Conservation (phyloP, 202 grass and related monocot species). For the Setaria viridis region DNA sequence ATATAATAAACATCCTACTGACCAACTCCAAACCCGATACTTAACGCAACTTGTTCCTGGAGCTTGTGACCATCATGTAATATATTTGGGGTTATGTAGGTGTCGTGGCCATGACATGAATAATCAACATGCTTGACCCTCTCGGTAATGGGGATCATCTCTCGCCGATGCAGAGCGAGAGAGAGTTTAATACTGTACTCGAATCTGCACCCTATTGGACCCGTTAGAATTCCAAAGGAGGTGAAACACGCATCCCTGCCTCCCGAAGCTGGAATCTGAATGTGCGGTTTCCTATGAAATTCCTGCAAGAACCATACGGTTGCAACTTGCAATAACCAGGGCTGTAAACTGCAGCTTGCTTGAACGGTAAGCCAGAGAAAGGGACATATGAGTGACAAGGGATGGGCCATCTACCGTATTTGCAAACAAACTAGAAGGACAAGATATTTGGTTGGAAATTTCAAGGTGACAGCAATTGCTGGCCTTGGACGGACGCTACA, state of each 20-base stretch:
- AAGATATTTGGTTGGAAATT: neutral
- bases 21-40: conserved; percentile 12
- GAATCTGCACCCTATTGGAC: neutral
- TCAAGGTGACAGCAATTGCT: conserved; percentile 4
- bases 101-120: neutral
- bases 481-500: conserved; percentile 19
- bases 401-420: neutral
- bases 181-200: neutral
- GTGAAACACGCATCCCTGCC: neutral
- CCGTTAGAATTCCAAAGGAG: neutral
- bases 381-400: neutral
- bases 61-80: conserved; percentile 11
- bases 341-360: neutral
- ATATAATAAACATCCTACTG: neutral
- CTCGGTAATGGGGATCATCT: conserved; percentile 5
- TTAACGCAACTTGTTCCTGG: conserved; percentile 28
- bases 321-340: too few relatives aligned
- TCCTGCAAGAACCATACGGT: neutral
- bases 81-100: neutral
- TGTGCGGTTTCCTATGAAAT: neutral
- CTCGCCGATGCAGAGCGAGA: neutral
- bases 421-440: neutral
- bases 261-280: neutral
- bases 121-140: conserved; percentile 6
- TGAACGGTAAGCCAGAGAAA: conserved; percentile 6